Conservation (phyloP, 805 yeast genomes). For the Candida dajiaensis region DNA sequence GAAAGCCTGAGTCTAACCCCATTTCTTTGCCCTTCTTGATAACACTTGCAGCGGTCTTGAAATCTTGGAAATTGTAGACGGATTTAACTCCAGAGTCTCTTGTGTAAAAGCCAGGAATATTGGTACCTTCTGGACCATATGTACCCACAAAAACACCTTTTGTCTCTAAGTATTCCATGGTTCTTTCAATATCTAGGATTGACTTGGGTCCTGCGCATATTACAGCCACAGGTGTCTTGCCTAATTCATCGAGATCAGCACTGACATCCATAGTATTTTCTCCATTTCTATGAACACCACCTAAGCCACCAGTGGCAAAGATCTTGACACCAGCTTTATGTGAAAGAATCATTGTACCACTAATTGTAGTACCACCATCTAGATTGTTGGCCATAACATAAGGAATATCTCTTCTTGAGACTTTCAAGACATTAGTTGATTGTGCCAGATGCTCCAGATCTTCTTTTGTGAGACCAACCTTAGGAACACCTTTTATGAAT, state of each 20-base stretch:
- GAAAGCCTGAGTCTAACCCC: constrained; percentile 57
- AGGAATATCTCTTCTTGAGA: constrained; percentile 78
- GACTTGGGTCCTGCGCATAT: constrained; percentile 91
- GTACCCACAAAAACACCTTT: constrained; percentile 88
- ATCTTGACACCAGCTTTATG: constrained; percentile 70
- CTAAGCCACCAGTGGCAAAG: constrained; percentile 91
- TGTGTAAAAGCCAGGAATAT: constrained; percentile 78
- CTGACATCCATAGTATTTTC: constrained; percentile 72
- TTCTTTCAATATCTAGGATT: constrained; percentile 71
- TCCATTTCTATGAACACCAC: constrained; percentile 84
- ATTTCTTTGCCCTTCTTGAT: constrained; percentile 44
- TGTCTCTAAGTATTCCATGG: constrained; percentile 84
- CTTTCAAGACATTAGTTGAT: constrained; percentile 41
- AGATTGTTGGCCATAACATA: constrained; percentile 54
- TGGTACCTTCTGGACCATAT: constrained; percentile 41
- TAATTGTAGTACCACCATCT: constrained; percentile 88
- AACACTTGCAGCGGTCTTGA: constrained; percentile 56
- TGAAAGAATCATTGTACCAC: constrained; percentile 82
- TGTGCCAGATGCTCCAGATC: constrained; percentile 45
- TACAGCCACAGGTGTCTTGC: constrained; percentile 80
- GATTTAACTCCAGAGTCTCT: constrained; percentile 68
- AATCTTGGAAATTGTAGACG: constrained; percentile 55
- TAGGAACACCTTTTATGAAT: constrained; percentile 63
- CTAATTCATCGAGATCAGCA: constrained; percentile 82
- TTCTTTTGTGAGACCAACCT: constrained; percentile 50